A percentile compares a stretch with the other conserved stretches of the same genome.
phyloP scores from a whole-genome alignment of 2,329 filamentous ascomycete species.

The Monilinia vaccinii-corymbosi region DNA sequence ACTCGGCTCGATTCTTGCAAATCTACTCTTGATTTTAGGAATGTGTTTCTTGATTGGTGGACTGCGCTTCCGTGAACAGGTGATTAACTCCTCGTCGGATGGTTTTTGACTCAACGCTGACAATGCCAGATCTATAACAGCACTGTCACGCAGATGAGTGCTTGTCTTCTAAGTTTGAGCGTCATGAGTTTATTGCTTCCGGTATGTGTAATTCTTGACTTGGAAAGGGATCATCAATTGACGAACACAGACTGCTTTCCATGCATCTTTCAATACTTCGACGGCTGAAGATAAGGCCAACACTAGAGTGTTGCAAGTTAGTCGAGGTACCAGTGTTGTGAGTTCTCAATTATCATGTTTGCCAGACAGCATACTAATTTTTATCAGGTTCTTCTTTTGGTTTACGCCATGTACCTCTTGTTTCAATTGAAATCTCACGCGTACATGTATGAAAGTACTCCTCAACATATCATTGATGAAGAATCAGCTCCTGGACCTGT shows the following conservation, averaged over 20 bases:
- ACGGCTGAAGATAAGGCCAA: conserved; percentile 50
- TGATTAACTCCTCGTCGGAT: conserved; percentile 28
- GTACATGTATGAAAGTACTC: conserved; percentile 87
- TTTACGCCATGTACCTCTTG: conserved; percentile 75
- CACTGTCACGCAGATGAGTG: conserved; percentile 93
- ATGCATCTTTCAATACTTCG: conserved; percentile 61
- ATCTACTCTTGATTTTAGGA: conserved; percentile 78
- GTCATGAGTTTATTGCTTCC: conserved; percentile 84
- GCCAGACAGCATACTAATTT: conserved; percentile 5
- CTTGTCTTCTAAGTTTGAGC: conserved; percentile 80
- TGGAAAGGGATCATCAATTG: not conserved
- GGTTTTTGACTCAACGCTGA: conserved; percentile 9
- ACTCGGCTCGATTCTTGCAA: conserved; percentile 81
- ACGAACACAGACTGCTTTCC: conserved; percentile 64
- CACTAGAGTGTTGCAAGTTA: conserved; percentile 67
- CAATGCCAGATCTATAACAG: conserved; percentile 70
- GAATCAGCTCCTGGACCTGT: conserved; percentile 80
- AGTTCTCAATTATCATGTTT: conserved; percentile 27
- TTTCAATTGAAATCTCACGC: conserved; percentile 90
- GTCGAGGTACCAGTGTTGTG: conserved; percentile 80
- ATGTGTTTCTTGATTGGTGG: conserved; percentile 88
- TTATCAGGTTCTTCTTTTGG: conserved; percentile 59
- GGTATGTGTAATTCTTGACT: conserved; percentile 36
- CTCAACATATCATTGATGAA: conserved; percentile 86
- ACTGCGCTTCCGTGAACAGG: conserved; percentile 78